Base-by-base conservation (phyloP, 306 rosid genomes). In the Dalbergia cochinchinensis region DNA sequence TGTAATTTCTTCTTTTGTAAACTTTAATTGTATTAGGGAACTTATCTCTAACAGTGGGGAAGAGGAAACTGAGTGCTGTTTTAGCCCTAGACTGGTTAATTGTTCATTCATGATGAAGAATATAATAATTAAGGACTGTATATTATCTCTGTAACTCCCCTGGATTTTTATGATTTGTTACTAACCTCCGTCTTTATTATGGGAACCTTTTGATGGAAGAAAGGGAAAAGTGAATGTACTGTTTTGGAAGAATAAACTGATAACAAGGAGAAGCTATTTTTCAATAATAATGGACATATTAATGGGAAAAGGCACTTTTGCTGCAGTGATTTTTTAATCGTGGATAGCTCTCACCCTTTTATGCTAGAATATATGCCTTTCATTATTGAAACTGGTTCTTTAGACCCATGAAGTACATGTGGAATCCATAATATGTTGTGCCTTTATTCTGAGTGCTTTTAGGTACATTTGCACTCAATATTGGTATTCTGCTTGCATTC, bases 321-420 rank as follows among this genome's bases (percentile, higher is more conserved):
- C 78, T 63, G 63, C 65, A 62, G 5, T 53, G 80, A 77, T 19
- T 54, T 77, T 50, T 37, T 20, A 53, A 20, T 53, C 33, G 5
- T 65, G 12, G 57, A 41, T 69, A 26, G 53, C 37, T 44, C 34
- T 68, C 8, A 19, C 48, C 11, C 8, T 15, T 4, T 44, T 18
- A 55, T 18, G 0, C 8, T 58, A 69, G 26, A 44, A 54, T 42
- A 48, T 39, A 44, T 9, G 6, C n/a, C 37, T 65, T n/a, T 39
- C 39, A 41, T 67, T n/a, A 54, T 42, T 19, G 48, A 44, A 65
- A 22, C 47, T 65, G 73, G 66, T 72, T 31, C 51, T 11, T 55
- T 58, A 45, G 73, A 65, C 20, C 84, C 50, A 62, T 20, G 39
- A 80, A 65, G 18, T 48, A 18, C 83, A 18, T 5, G 14, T 42